phyloP scores from a whole-genome alignment of 805 yeast genomes.

The Candida insectalens region DNA sequence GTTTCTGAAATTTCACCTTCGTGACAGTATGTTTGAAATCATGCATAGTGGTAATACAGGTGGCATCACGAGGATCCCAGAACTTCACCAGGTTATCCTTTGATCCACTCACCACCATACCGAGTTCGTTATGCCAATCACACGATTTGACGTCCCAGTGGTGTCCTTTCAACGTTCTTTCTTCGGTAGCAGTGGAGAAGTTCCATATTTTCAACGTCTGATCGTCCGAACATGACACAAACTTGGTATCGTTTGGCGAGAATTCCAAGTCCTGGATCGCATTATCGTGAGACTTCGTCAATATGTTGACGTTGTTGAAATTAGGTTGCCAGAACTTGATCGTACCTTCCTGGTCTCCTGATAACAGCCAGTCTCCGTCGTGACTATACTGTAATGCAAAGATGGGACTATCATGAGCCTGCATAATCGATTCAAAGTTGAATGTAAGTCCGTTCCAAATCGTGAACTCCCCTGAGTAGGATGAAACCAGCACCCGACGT shows the following conservation, averaged over 20 bases:
- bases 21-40: slow-evolving; percentile 95
- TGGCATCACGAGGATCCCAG: slow-evolving; percentile 89
- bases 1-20: slow-evolving; percentile 64
- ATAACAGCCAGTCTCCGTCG: slow-evolving; percentile 87
- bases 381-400: slow-evolving; percentile 74
- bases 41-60: slow-evolving; percentile 70
- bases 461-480: slow-evolving; percentile 92
- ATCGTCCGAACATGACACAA: slow-evolving; percentile 93
- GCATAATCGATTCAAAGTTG: slow-evolving; percentile 95
- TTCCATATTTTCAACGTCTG: slow-evolving; percentile 88
- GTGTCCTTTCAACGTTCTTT: slow-evolving; percentile 74
- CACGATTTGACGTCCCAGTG: slow-evolving; percentile 98
- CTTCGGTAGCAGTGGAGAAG: slow-evolving; percentile 81
- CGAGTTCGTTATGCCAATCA: slow-evolving; percentile 92
- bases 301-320: slow-evolving; percentile 86
- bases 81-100: slow-evolving; percentile 88
- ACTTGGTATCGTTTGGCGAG: slow-evolving; percentile 83
- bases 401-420: slow-evolving; percentile 92
- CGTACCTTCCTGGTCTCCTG: slow-evolving; percentile 88
- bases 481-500: slow-evolving; percentile 77
- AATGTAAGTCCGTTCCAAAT: slow-evolving; percentile 95
- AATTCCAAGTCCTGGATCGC: slow-evolving; percentile 82
- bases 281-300: slow-evolving; percentile 64
- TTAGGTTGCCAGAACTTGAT: slow-evolving; percentile 98
- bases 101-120: slow-evolving; percentile 85